Base-by-base conservation (phyloP, 805 yeast species). In the Jamesozyma rosinii region DNA sequence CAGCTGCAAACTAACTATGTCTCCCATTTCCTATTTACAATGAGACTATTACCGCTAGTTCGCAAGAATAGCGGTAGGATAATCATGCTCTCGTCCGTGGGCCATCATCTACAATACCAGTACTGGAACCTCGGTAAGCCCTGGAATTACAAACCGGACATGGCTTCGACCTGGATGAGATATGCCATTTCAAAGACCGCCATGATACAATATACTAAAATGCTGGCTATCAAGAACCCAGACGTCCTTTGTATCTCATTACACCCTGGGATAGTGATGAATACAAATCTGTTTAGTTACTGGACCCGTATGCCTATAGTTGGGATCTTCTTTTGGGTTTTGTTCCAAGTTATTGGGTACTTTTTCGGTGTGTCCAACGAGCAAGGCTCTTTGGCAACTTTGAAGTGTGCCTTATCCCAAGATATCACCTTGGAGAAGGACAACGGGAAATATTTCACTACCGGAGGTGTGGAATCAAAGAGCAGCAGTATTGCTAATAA, bases 251-350 rank as follows among this genome's bases (percentile, higher is more conserved):
- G 80, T 44, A 61, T 76, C 31, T 71, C 86, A 1, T 83, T 84
- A 3, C 89, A 85, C 54, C 95, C 95, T 0, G 95, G 95, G 0
- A 72, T 84, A 49, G 85, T 84, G n/a, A 80, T 86, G 83, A 79
- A 79, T 53, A 80, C 95, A 2, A 81, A 81, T 50, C 60, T 82
- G 38, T 83, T 82, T 57, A 69, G 81, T 37, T 83, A 82, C 57
- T 82, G 88, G 79, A 83, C 90, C 2, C 65, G 86, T 44, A 65
- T 82, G 14, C 94, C 95, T 0, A 65, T 85, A 4, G 70, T 86
- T n/a, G 95, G 95, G 0, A 70, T 77, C 1, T 53, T 81, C 30
- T 83, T 83, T 51, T 79, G 89, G 86, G 62, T 81, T 33, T 60
- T 76, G 9, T 83, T 84, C 58, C 85, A 83, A 55, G 55, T 81